Evolutionary conservation across 306 rosid genomes (phyloP).

Genomic region (Comarum palustre): DNA sequence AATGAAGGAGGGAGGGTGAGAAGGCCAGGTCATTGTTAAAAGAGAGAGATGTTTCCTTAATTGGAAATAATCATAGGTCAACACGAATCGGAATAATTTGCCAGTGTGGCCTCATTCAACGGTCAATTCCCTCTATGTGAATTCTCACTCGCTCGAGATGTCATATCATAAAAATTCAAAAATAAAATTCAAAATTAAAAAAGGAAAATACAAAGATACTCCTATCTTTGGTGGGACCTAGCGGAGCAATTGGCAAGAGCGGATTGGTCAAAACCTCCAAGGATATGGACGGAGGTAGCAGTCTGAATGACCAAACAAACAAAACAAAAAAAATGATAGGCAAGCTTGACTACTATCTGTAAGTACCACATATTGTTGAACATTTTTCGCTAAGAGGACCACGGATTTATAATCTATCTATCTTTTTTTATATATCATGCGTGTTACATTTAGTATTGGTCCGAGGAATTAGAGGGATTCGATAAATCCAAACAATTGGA

Average conservation of each 20-base stretch:
- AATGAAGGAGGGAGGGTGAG: no score
- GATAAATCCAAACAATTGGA: constrained; percentile 23
- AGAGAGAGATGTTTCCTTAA: background rate
- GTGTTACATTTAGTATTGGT: constrained; percentile 9
- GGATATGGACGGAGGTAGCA: constrained; percentile 17
- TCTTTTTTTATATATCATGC: background rate
- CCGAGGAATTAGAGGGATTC: constrained; percentile 12
- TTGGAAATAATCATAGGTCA: background rate
- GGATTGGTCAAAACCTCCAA: background rate
- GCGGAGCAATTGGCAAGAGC: background rate
- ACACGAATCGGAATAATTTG: background rate
- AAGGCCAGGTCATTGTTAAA: background rate
- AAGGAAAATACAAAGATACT: background rate
- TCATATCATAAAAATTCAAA: background rate
- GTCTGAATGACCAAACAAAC: background rate
- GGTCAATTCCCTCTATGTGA: background rate
- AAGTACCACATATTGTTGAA: background rate
- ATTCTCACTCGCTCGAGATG: background rate
- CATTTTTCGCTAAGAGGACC: constrained; percentile 9
- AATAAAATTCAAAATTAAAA: background rate
- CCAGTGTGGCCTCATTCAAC: background rate
- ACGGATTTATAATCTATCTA: background rate
- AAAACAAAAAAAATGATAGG: background rate
- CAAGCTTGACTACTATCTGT: constrained; percentile 6
- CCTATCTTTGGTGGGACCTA: background rate